Evolutionary conservation across 768 basidiomycete genomes (phyloP).

Genomic region (Kwoniella pini): DNA sequence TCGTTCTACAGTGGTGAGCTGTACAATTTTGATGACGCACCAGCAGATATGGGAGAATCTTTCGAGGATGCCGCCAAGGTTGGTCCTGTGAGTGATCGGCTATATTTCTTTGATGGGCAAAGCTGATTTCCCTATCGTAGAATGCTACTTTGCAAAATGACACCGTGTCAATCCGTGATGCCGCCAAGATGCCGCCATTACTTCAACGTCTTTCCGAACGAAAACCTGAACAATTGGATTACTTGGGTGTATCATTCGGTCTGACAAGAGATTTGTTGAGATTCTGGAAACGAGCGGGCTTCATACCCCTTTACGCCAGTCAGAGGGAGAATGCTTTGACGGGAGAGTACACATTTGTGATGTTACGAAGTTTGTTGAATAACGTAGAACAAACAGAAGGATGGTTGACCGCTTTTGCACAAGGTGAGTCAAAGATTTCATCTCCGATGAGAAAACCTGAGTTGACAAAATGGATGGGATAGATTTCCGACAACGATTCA

Average conservation of each 20-base stretch:
- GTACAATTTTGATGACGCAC: constrained; percentile 76
- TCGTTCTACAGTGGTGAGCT: constrained; percentile 91
- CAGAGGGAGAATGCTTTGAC: constrained; percentile 94
- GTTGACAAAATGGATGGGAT: constrained; percentile 4
- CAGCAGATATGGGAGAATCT: constrained; percentile 58
- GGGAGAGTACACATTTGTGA: constrained; percentile 93
- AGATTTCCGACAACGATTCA: constrained; percentile 93
- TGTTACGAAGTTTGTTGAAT: constrained; percentile 73
- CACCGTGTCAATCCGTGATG: constrained; percentile 67
- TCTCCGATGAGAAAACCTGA: not conserved
- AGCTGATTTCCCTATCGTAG: constrained; percentile 47
- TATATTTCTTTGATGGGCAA: not conserved
- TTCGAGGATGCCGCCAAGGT: constrained; percentile 63
- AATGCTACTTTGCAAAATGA: constrained; percentile 71
- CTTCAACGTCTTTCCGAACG: constrained; percentile 85
- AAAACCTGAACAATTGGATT: constrained; percentile 86
- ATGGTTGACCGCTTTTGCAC: constrained; percentile 85
- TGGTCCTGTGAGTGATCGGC: constrained; percentile 37
- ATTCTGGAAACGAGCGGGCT: constrained; percentile 96
- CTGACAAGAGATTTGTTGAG: constrained; percentile 81
- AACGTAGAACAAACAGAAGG: constrained; percentile 67
- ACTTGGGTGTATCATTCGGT: constrained; percentile 94
- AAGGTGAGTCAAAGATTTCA: constrained; percentile 37
- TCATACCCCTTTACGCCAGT: constrained; percentile 85
- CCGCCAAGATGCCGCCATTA: constrained; percentile 83